Evolutionary conservation across 2,329 filamentous ascomycete species (phyloP), one percentile per base, ranked within the genome.

Genomic region (Cryphonectria carpinicola): DNA sequence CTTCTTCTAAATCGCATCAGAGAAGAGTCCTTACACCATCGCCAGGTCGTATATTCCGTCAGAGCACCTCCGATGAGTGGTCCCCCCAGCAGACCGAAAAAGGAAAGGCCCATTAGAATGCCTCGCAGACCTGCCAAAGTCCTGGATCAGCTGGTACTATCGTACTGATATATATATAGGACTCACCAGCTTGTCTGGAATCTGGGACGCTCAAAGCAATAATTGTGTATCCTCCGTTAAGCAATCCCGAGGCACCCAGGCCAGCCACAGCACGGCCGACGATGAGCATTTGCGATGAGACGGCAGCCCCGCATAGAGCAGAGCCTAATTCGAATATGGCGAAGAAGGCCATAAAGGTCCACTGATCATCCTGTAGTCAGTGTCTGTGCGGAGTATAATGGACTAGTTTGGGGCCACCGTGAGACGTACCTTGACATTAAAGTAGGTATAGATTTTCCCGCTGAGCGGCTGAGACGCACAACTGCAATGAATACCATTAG

Each of bases 291-390:
- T 10, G n/a, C 2, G 62, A 60, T 7, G 67, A 65, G 4, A 46
- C 46, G 3, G 67, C 67, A 11, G 35, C 62, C 3, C 67, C 67
- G 13, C 67, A 69, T 22, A 69, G 46, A 7, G 61, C 61, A 1
- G 60, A 71, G 10, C 65, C 64, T 35, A 70, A n/a, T 19, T 66
- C 56, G 54, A 70, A 70, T 3, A 71, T 25, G n/a, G 49, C 35
- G 35, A 67, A 68, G 58, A 71, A 63, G 4, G 7, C 1, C 37
- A 37, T 37, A 4, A 37, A 37, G 4, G 37, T 8, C 37, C 37
- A 37, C 37, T 37, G 10, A 1, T 4, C 37, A 37, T 37, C 35
- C 35, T 37, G 35, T 37, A 37, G 35, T 37, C 8, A 37, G 35
- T 37, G 4, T 37, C 4, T 37, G 35, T 37, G 2, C 35, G 35